Evolutionary conservation across 306 rosid genomes (phyloP), one percentile per base, ranked within the genome.

Genomic region (Acacia acuminata): DNA sequence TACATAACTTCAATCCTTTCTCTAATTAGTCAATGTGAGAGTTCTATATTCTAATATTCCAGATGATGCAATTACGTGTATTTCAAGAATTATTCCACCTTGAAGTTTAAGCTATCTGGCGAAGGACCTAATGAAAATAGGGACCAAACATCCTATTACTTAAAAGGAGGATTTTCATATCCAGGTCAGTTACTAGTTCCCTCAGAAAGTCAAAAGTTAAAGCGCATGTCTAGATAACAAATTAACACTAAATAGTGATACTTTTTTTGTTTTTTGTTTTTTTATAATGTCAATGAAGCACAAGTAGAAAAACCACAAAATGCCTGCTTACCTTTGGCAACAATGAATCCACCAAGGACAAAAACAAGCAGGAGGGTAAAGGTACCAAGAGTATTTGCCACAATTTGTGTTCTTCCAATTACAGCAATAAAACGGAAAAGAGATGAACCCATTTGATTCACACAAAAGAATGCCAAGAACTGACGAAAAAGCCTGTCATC

Each of bases 321-420:
- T 34, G 36, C 44, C 44, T 51, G 74, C 85, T 81, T 40, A 94
- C 98, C 87, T 89, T 77, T 94, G 84, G 97, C 88, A 32, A 94
- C 88, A 64, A 96, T 80, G 79, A 96, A 96, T 30, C 99, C 99
- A 36, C 98, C 99, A 71, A 96, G 97, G 34, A 94, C 91, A 65
- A 92, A 92, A 74, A 88, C 85, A 71, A 92, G 2, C 15, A 94
- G 89, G 80, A 96, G 45, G 32, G 94, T 74, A 56, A 94, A 91
- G 78, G 88, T 87, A 47, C 92, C 94, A 60, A 91, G 79, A 2
- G 94, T 86, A 70, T 25, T 89, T 47, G 99, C 93, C 66, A 92
- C 81, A 70, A 94, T 80, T 69, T 65, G 79, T 51, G 92, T 87
- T 89, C 99, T 89, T 77, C 97, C 98, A 25, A 91, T 14, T 24